Percentiles rank a stretch among this genome's conserved stretches.
These are phyloP conservation scores for Skeletonema costatum DNA, from an alignment of 108 stramenopile species.

Conservation along the genomic window DNA sequence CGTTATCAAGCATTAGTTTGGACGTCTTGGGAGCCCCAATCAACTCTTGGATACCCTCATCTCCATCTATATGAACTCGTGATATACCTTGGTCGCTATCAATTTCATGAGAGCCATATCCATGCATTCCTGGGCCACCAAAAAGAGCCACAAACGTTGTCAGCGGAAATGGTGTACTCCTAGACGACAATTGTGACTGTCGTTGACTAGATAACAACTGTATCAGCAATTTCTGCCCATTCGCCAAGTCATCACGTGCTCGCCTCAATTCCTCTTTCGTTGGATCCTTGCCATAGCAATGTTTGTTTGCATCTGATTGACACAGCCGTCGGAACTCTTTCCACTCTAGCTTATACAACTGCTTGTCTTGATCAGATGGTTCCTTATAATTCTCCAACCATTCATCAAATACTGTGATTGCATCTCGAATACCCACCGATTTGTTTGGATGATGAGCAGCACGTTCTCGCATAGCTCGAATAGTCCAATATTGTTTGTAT, in stretches of 20 bases:
- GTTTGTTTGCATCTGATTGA: conserved; percentile 15
- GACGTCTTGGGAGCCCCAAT: conserved; percentile 5
- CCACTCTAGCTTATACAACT: conserved; percentile 23
- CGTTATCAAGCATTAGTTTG: conserved; percentile 6
- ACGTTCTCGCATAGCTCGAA: conserved; percentile 38
- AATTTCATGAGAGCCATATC: conserved; percentile 29
- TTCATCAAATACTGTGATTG: conserved; percentile 32
- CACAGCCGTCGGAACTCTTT: conserved; percentile 12
- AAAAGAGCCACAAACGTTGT: conserved; percentile 34
- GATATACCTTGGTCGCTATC: conserved; percentile 1
- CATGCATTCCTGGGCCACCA: conserved; percentile 32
- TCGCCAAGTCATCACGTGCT: conserved; percentile 11
- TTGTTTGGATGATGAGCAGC: conserved; percentile 28
- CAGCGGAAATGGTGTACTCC: conserved; percentile 11
- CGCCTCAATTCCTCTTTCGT: conserved; percentile 27
- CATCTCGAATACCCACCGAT: conserved; percentile 21
- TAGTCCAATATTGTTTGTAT: conserved; percentile 44
- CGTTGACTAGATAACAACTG: conserved; percentile 1
- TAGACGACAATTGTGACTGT: not conserved
- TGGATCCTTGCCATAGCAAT: conserved; percentile 27
- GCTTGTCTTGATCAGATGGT: conserved; percentile 1
- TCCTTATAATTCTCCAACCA: conserved; percentile 29
- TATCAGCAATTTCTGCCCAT: conserved; percentile 11
- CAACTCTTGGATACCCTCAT: conserved; percentile 12
- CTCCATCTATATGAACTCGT: not conserved